Conservation (phyloP, 345 rosid genomes). For the Angophora floribunda region DNA sequence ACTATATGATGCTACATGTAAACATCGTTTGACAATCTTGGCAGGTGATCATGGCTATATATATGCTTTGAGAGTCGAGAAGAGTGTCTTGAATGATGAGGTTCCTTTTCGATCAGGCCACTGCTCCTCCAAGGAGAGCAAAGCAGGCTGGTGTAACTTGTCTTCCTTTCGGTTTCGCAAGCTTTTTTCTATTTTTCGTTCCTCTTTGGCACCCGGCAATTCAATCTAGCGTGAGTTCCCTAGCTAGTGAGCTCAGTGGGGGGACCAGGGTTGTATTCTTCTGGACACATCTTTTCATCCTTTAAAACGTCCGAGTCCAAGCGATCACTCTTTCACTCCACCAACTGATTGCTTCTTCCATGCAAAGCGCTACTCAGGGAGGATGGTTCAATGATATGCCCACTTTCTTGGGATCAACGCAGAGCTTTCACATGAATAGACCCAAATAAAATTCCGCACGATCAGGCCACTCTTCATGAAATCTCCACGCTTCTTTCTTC, state of each 20-base stretch:
- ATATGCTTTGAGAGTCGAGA: not conserved
- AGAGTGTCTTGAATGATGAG: not conserved
- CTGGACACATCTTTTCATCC: not conserved
- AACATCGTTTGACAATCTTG: not conserved
- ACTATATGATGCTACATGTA: not conserved
- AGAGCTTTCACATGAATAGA: not conserved
- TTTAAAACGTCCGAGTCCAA: not conserved
- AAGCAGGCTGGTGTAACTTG: not conserved
- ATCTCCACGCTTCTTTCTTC: not conserved
- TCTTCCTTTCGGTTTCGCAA: not conserved
- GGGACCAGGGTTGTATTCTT: not conserved
- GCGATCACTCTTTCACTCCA: not conserved
- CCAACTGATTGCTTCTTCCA: not conserved
- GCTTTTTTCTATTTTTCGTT: not conserved
- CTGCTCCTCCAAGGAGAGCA: not conserved
- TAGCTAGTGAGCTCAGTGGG: not conserved
- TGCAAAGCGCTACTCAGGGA: not conserved
- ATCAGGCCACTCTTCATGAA: not conserved
- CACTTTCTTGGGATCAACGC: not conserved
- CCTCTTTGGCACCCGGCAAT: not conserved
- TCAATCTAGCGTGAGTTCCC: not conserved
- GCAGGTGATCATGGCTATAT: not conserved
- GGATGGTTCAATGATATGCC: not conserved
- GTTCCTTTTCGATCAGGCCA: not conserved
- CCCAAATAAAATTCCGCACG: not conserved